Evolutionary conservation across 2,329 filamentous ascomycete species (phyloP).

Genomic region (Exophiala lecanii-corni): DNA sequence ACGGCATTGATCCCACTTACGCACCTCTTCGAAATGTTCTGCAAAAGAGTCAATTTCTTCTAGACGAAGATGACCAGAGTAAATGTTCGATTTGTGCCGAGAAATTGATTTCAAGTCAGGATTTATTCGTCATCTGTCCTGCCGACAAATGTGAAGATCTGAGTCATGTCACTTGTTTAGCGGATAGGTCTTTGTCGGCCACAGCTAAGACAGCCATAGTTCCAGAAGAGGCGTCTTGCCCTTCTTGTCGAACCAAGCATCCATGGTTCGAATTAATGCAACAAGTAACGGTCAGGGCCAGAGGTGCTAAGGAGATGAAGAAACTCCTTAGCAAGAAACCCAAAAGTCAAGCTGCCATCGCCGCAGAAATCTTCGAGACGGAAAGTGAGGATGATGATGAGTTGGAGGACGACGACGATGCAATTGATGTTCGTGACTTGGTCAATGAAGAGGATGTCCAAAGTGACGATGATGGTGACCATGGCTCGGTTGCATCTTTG

Average conservation of each 20-base stretch:
- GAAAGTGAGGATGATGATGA: constrained; percentile 21
- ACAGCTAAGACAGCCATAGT: constrained; percentile 47
- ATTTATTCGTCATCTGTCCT: constrained; percentile 50
- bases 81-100: constrained; percentile 49
- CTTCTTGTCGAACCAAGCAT: constrained; percentile 58
- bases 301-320: constrained; percentile 66
- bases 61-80: constrained; percentile 35
- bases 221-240: constrained; percentile 67
- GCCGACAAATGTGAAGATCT: constrained; percentile 43
- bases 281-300: constrained; percentile 69
- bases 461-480: constrained; percentile 23
- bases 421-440: constrained; percentile 9
- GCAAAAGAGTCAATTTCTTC: constrained; percentile 46
- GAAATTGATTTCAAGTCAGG: constrained; percentile 33
- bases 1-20: constrained; percentile 52
- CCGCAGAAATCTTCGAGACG: constrained; percentile 21
- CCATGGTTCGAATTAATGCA: constrained; percentile 76
- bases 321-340: constrained; percentile 58
- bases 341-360: constrained; percentile 31
- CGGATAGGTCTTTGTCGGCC: constrained; percentile 46
- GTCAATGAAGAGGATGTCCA: constrained; percentile 18
- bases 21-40: constrained; percentile 45
- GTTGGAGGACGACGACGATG: constrained; percentile 12
- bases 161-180: constrained; percentile 55
- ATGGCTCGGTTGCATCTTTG: constrained; percentile 25